Conservation (phyloP, 768 basidiomycete species). For the Serendipita vermifera region DNA sequence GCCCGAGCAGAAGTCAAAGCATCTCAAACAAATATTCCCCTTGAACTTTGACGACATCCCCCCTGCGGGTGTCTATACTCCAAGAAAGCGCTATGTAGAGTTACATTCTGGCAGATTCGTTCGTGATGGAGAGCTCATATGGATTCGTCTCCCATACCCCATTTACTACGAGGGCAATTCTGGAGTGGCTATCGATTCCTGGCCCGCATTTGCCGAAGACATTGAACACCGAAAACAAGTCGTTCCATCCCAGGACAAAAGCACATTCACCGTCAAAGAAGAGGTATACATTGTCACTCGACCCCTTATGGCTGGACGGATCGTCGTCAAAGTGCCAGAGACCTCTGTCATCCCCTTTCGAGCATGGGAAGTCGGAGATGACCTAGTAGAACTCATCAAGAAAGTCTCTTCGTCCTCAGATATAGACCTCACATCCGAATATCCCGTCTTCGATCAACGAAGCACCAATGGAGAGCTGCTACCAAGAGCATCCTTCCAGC, state of each 20-base stretch:
- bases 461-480: constrained; percentile 18
- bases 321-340: constrained; percentile 8
- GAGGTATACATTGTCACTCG: not conserved
- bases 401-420: constrained; percentile 17
- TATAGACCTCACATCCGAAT: constrained; percentile 31
- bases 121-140: constrained; percentile 56
- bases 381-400: constrained; percentile 14
- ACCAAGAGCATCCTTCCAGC: constrained; percentile 27
- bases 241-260: constrained; percentile 20
- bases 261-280: not conserved
- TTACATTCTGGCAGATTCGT: constrained; percentile 15
- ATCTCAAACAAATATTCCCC: too few species aligned
- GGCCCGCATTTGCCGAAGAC: constrained; percentile 62
- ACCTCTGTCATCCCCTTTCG: constrained; percentile 18
- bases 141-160: constrained; percentile 42
- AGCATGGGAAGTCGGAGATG: constrained; percentile 15
- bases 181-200: constrained; percentile 45
- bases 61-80: not conserved
- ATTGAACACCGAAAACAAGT: constrained; percentile 36
- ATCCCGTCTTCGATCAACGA: constrained; percentile 43
- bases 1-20: too few species aligned
- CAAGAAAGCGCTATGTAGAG: constrained; percentile 11
- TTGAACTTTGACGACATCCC: too few species aligned
- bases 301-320: not conserved
- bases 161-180: constrained; percentile 32